Percentiles rank a stretch among this genome's conserved stretches.
phyloP scores from a whole-genome alignment of 2,329 filamentous ascomycete species.

The Exophiala oligosperma region DNA sequence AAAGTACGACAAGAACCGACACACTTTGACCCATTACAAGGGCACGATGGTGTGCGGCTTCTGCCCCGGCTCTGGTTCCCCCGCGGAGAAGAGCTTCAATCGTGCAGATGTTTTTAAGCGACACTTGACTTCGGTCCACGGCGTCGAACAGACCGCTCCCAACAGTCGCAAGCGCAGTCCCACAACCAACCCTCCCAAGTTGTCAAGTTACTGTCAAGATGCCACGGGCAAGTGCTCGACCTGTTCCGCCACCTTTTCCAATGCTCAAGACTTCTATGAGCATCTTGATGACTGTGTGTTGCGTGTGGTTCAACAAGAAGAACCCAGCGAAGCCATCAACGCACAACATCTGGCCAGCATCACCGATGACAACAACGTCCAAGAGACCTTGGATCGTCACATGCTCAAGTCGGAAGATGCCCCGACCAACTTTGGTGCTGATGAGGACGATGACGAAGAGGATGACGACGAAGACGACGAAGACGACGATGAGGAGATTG shows the following conservation, averaged over 20 bases:
- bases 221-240: constrained; percentile 89
- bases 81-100: constrained; percentile 93
- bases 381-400: constrained; percentile 60
- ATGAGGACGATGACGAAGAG: constrained; percentile 51
- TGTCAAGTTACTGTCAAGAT: constrained; percentile 70
- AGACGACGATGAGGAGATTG: constrained; percentile 54
- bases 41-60: constrained; percentile 97
- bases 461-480: constrained; percentile 61
- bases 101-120: constrained; percentile 94
- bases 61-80: constrained; percentile 83
- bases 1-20: constrained; percentile 95
- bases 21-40: constrained; percentile 94
- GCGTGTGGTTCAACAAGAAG: constrained; percentile 61
- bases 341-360: constrained; percentile 58
- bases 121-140: constrained; percentile 85
- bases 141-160: constrained; percentile 87
- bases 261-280: constrained; percentile 95
- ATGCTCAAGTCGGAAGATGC: constrained; percentile 53
- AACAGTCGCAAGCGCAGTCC: constrained; percentile 80
- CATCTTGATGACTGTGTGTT: constrained; percentile 76
- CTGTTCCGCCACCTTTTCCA: constrained; percentile 79
- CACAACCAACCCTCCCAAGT: constrained; percentile 59
- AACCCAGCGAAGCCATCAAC: constrained; percentile 59
- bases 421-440: constrained; percentile 42
- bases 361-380: constrained; percentile 58